Evolutionary conservation across 768 basidiomycete species (phyloP).

Genomic region (Russula brevipes): DNA sequence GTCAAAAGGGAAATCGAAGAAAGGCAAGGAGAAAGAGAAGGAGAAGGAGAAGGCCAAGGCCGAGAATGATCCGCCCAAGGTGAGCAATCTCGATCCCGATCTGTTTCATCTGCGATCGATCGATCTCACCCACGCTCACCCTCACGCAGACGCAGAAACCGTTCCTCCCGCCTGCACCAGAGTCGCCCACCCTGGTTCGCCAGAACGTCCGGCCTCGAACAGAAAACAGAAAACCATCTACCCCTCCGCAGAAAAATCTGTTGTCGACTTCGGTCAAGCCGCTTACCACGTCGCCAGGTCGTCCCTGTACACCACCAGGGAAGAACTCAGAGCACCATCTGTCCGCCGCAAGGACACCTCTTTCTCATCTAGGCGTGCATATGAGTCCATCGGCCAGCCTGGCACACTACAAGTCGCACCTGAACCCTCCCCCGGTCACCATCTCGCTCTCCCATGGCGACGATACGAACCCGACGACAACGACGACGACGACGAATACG

Average conservation of each 20-base stretch:
- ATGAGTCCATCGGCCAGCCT: constrained; percentile 66
- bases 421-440: constrained; percentile 54
- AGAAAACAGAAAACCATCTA: constrained; percentile 1
- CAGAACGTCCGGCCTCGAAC: constrained; percentile 9
- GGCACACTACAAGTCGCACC: constrained; percentile 61
- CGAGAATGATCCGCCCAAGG: constrained; percentile 2
- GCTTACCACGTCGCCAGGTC: constrained; percentile 35
- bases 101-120: not conserved
- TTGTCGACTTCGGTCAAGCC: constrained; percentile 9
- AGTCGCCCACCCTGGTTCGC: constrained; percentile 24
- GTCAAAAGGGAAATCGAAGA: constrained; percentile 20
- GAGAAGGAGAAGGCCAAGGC: constrained; percentile 11
- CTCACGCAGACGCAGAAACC: constrained; percentile 8
- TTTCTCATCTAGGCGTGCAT: constrained; percentile 62
- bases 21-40: constrained; percentile 25
- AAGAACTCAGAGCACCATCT: constrained; percentile 36
- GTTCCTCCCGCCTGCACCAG: constrained; percentile 19
- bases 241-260: constrained; percentile 15
- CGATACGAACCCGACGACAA: constrained; percentile 29
- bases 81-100: not conserved
- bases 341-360: constrained; percentile 59
- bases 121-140: not conserved
- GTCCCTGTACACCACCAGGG: constrained; percentile 38
- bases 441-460: constrained; percentile 29
- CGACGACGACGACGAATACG: constrained; percentile 5